phyloP scores from a whole-genome alignment of 495 filamentous ascomycete genomes.

The Neurospora sp. region DNA sequence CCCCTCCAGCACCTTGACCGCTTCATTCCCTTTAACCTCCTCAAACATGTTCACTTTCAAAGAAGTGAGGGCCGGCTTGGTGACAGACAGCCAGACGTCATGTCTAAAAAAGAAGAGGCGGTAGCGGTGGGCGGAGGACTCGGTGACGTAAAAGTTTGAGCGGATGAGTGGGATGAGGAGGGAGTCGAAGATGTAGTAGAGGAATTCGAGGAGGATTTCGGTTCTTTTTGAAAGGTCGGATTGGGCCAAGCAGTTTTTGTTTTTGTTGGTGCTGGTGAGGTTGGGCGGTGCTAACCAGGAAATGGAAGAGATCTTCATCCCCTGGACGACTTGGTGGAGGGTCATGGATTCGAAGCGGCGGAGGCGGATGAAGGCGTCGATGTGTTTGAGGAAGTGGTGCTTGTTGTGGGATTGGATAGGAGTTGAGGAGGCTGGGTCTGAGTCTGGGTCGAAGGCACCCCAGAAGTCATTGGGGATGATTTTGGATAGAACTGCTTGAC shows the following conservation, averaged over 20 bases:
- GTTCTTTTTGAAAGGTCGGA: too few species aligned
- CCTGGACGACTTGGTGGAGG: slow-evolving; percentile 47
- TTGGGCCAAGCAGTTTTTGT: too few species aligned
- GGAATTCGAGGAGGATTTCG: too few species aligned
- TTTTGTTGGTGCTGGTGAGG: too few species aligned
- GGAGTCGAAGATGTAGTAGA: slow-evolving; percentile 60
- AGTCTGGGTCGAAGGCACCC: slow-evolving; percentile 31
- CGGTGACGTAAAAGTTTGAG: slow-evolving; percentile 87
- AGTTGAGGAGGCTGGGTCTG: too few species aligned
- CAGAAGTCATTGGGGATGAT: slow-evolving; percentile 73
- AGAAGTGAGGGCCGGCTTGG: slow-evolving; percentile 54
- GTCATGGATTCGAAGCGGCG: slow-evolving; percentile 73
- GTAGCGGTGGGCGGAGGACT: slow-evolving; percentile 64
- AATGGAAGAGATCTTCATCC: too few species aligned
- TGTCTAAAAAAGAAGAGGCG: slow-evolving; percentile 90
- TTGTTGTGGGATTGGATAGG: slow-evolving; percentile 48
- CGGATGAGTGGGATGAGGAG: slow-evolving; percentile 81
- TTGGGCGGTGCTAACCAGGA: too few species aligned
- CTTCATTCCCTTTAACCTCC: slow-evolving; percentile 43
- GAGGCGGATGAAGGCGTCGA: slow-evolving; percentile 68
- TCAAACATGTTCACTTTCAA: slow-evolving; percentile 72
- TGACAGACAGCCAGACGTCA: slow-evolving; percentile 74
- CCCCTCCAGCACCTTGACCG: too few species aligned
- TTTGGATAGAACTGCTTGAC: slow-evolving; percentile 60
- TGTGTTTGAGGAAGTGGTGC: slow-evolving; percentile 46